Conservation (phyloP, 257 asterid species). For the Solanum sitiens region DNA sequence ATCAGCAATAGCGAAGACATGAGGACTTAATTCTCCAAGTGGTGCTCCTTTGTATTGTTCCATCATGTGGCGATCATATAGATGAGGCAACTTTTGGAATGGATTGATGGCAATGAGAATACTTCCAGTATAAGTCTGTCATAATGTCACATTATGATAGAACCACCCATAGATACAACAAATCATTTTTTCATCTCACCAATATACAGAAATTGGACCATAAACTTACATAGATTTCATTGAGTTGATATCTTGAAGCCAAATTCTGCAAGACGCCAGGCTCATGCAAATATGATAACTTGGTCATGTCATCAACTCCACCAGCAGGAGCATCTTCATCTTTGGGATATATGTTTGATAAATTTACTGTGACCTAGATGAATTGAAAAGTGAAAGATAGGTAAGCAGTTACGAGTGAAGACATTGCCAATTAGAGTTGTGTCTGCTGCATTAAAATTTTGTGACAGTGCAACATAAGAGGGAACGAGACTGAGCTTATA, state of each 20-base stretch:
- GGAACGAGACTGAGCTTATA: not conserved
- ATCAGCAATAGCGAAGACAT: constrained; percentile 15
- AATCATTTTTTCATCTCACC: not conserved
- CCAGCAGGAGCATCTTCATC: constrained; percentile 9
- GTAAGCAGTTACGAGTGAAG: not conserved
- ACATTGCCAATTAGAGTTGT: not conserved
- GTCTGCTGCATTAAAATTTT: not conserved
- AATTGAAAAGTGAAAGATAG: not conserved
- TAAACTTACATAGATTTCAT: constrained; percentile 5
- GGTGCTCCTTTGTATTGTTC: constrained; percentile 14
- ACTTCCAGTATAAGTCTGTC: constrained; percentile 19
- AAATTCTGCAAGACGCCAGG: constrained; percentile 9
- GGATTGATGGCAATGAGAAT: constrained; percentile 17
- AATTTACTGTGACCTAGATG: not conserved
- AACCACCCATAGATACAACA: not conserved
- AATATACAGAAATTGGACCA: not conserved
- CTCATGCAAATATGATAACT: constrained; percentile 10
- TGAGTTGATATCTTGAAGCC: constrained; percentile 11
- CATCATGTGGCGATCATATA: constrained; percentile 14
- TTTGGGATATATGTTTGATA: constrained; percentile 8
- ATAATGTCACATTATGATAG: not conserved
- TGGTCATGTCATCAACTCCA: constrained; percentile 12
- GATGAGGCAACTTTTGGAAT: constrained; percentile 14
- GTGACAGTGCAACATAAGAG: not conserved
- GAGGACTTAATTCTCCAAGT: constrained; percentile 14